phyloP scores from a whole-genome alignment of 2,329 filamentous ascomycete species.

The Verticillium dahliae region DNA sequence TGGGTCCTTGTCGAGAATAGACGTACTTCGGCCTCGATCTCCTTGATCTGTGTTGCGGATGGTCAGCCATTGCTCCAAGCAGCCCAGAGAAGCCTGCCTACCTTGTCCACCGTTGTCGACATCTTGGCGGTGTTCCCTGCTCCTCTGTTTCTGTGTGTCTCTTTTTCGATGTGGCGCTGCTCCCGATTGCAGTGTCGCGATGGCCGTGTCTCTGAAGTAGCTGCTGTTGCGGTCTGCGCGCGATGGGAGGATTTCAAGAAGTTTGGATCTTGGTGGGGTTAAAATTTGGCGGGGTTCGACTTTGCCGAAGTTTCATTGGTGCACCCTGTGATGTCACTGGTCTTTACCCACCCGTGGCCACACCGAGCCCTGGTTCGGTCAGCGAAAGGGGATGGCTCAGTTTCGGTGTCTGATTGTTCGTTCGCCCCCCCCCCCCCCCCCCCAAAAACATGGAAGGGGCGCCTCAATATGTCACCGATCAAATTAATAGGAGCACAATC shows the following conservation, averaged over 20 bases:
- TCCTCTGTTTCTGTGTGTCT: not conserved
- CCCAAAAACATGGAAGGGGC: too few relatives aligned
- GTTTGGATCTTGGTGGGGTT: constrained; percentile 22
- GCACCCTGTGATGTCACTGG: constrained; percentile 1
- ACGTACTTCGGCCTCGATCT: constrained; percentile 86
- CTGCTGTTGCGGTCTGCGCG: constrained; percentile 1
- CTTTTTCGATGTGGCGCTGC: not conserved
- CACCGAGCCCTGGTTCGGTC: not conserved
- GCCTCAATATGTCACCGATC: too few relatives aligned
- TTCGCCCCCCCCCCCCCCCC: too few relatives aligned
- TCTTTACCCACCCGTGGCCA: not conserved
- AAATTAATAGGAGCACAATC: too few relatives aligned
- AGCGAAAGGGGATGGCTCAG: not conserved
- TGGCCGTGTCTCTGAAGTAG: not conserved
- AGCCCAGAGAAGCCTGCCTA: constrained; percentile 29
- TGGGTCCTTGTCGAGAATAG: not conserved
- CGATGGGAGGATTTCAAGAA: constrained; percentile 7
- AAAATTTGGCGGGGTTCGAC: constrained; percentile 23
- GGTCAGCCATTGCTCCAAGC: constrained; percentile 22
- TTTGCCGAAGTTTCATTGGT: constrained; percentile 6
- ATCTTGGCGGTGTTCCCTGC: constrained; percentile 48
- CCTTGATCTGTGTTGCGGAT: constrained; percentile 67
- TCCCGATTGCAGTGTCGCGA: not conserved
- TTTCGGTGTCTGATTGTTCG: too few relatives aligned
- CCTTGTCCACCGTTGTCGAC: constrained; percentile 97